Conservation (phyloP, 2,329 filamentous ascomycete species). For the Phialocephala sp. region DNA sequence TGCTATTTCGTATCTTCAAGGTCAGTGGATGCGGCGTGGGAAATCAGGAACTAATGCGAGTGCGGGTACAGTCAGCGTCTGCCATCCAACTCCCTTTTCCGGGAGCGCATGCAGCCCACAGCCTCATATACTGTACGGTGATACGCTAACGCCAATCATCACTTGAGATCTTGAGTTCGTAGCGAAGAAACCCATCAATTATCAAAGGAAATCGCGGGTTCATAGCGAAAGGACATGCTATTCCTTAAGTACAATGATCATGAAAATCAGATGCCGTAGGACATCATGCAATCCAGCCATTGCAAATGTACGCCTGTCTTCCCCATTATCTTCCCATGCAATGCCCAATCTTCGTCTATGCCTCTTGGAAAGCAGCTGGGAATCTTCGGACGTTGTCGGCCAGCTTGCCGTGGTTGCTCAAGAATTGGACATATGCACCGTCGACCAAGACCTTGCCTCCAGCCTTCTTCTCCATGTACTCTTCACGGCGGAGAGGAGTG, state of each 20-base stretch:
- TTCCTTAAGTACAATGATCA: slow-evolving; percentile 41
- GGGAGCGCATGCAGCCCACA: slow-evolving; percentile 6
- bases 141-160: slow-evolving; percentile 4
- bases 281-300: slow-evolving; percentile 38
- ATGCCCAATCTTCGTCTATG: slow-evolving; percentile 35
- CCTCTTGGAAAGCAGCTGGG: slow-evolving; percentile 80
- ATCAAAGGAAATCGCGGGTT: not conserved
- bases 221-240: slow-evolving; percentile 36
- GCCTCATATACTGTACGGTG: not conserved
- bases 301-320: slow-evolving; percentile 41
- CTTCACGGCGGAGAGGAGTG: slow-evolving; percentile 96
- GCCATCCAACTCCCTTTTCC: slow-evolving; percentile 1
- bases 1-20: slow-evolving; percentile 1
- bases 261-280: slow-evolving; percentile 32
- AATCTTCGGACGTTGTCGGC: slow-evolving; percentile 90
- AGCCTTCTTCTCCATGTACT: slow-evolving; percentile 95
- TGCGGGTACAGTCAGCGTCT: slow-evolving; percentile 9
- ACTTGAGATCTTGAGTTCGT: not conserved
- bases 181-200: not conserved
- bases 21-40: not conserved
- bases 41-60: not conserved
- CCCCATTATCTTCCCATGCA: slow-evolving; percentile 23
- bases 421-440: slow-evolving; percentile 99
- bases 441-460: slow-evolving; percentile 94
- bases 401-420: slow-evolving; percentile 88